Conservation (phyloP, 1,284 basidiomycete species). For the Marasmius fiardii region DNA sequence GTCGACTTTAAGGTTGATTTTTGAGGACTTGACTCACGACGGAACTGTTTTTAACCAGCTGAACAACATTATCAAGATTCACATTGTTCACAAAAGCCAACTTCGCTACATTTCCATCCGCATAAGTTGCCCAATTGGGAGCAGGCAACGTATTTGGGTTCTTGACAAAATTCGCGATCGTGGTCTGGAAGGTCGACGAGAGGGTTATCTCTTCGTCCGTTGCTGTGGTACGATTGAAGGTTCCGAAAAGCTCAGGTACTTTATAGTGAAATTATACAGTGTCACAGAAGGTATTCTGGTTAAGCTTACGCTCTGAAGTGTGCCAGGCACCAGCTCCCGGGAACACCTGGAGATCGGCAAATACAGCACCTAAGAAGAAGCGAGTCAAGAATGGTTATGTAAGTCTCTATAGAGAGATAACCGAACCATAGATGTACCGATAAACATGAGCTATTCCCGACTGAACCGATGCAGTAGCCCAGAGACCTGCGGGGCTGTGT, state of each 20-base stretch:
- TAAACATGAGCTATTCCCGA: constrained; percentile 14
- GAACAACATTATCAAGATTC: constrained; percentile 8
- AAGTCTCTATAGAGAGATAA: background rate
- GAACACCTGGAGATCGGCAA: constrained; percentile 15
- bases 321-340: constrained; percentile 17
- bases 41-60: constrained; percentile 2
- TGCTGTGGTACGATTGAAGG: constrained; percentile 14
- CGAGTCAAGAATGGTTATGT: background rate
- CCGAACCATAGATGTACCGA: constrained; percentile 16
- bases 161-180: constrained; percentile 18
- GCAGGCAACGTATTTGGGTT: constrained; percentile 17
- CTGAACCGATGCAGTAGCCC: constrained; percentile 13
- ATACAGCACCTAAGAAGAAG: constrained; percentile 14
- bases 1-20: too few species aligned
- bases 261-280: too few species aligned
- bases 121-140: constrained; percentile 15
- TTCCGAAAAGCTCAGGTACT: constrained; percentile 18
- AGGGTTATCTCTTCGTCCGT: constrained; percentile 11
- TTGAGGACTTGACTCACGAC: too few species aligned
- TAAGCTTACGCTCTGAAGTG: constrained; percentile 15
- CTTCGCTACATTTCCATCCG: constrained; percentile 9
- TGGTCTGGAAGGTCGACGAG: constrained; percentile 18
- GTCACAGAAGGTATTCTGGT: too few species aligned
- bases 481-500: constrained; percentile 16
- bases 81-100: constrained; percentile 18